Evolutionary conservation across 2,329 filamentous ascomycete species (phyloP).

Genomic region (Aspergillus unguis): DNA sequence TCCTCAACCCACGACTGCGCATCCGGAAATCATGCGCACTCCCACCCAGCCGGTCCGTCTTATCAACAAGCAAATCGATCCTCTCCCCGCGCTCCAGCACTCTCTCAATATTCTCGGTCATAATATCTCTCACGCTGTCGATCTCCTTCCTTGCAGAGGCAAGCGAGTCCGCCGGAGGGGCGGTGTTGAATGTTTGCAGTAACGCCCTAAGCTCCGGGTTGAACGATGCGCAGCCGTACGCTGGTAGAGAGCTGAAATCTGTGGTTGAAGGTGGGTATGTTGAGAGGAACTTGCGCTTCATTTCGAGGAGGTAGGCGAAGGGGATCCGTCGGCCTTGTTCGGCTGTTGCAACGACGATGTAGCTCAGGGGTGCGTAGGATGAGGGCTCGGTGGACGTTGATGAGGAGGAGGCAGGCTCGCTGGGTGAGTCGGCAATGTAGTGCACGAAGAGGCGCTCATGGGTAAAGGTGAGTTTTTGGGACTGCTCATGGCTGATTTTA

Average conservation of each 20-base stretch:
- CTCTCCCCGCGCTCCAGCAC: constrained; percentile 86
- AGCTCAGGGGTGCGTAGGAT: constrained; percentile 79
- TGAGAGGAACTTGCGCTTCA: constrained; percentile 80
- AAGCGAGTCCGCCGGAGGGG: constrained; percentile 75
- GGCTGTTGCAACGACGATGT: constrained; percentile 81
- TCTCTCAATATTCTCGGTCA: constrained; percentile 92
- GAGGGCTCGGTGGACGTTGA: constrained; percentile 41
- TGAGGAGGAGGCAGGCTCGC: constrained; percentile 42
- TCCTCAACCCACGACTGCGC: constrained; percentile 76
- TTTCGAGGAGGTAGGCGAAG: constrained; percentile 87
- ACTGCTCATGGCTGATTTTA: constrained; percentile 76
- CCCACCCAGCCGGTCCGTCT: constrained; percentile 87
- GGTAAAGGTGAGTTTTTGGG: constrained; percentile 91
- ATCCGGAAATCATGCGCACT: constrained; percentile 88
- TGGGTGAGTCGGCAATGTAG: constrained; percentile 83
- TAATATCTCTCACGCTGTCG: constrained; percentile 85
- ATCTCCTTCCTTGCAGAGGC: constrained; percentile 83
- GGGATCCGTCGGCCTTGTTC: constrained; percentile 81
- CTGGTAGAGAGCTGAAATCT: constrained; percentile 73
- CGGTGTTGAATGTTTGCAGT: constrained; percentile 81
- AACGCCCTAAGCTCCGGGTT: constrained; percentile 73
- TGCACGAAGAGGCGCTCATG: constrained; percentile 91
- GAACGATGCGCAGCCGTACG: constrained; percentile 87
- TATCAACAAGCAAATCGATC: constrained; percentile 90
- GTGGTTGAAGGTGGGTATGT: constrained; percentile 64